Base-by-base conservation (phyloP, 495 filamentous ascomycete genomes). In the Trypethelium eluteriae region DNA sequence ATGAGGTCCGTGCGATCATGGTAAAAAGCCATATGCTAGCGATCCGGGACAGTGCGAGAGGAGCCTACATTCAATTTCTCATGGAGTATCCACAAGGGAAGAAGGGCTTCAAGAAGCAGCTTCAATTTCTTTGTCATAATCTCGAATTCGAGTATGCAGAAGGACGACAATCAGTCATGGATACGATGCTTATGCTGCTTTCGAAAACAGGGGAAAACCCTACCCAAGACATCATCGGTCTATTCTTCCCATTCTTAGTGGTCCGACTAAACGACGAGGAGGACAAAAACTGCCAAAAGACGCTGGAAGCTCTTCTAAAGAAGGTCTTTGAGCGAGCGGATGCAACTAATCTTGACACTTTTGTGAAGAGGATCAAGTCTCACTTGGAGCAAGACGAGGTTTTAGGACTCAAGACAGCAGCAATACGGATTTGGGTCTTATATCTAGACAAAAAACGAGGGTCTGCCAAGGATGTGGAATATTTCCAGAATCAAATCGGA, bases 1-100 rank as follows among this genome's bases (percentile, higher is more conserved):
- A 98, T 72, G 83, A 88, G 69, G 86, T 97, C 39, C 89, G 90
- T 35, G 85, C 81, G n/a, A 88, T 98, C 76, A 96, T 98, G 93
- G 90, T 98, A 66, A 96, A 89, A 35, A 97, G 96, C 75, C 89
- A 96, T 66, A 92, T 92, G 69, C 86, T 88, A 70, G 85, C 86
- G 68, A 89, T 93, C 2, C 84, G 93, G 50, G 92, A 96, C 71
- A 78, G 93, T 41, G 93, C 93, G 18, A 85, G 95, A 38, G 90
- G 91, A 32, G 89, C 87, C 35, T 98, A 95, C 77, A 86, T 96
- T 74, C 91, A 96, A 71, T 98, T 98, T 81, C 76, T 98, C 44
- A 86, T 92, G 69, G 90, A 97, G 56, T 98, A 97, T 73, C 94
- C 94, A 0, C 94, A 98, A 73, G 90, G 88, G 70, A 90, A 90